Conservation (phyloP, 768 basidiomycete species). For the Pulveroboletus ravenelii region DNA sequence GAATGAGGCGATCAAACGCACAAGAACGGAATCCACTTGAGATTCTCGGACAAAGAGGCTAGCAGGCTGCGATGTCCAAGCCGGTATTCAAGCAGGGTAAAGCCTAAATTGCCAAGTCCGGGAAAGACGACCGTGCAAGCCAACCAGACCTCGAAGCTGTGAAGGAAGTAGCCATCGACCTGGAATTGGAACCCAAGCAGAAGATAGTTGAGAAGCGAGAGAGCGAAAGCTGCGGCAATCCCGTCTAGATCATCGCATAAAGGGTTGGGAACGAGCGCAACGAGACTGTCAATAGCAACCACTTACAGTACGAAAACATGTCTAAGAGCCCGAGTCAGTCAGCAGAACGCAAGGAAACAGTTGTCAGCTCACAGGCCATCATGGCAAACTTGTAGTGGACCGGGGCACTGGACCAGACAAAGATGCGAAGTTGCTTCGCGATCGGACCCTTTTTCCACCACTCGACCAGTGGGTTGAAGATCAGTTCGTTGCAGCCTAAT, state of each 20-base stretch:
- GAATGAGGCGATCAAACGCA: conserved; percentile 5
- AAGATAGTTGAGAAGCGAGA: conserved; percentile 70
- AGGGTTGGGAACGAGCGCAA: background rate
- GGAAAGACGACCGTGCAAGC: conserved; percentile 75
- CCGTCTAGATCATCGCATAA: conserved; percentile 32
- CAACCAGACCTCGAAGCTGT: conserved; percentile 76
- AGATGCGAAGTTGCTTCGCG: conserved; percentile 71
- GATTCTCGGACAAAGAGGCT: conserved; percentile 23
- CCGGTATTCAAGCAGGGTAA: conserved; percentile 71
- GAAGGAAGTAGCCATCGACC: conserved; percentile 72
- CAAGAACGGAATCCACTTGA: conserved; percentile 38
- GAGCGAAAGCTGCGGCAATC: conserved; percentile 64
- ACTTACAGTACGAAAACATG: conserved; percentile 51
- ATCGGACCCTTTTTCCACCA: conserved; percentile 83
- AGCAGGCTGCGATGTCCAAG: conserved; percentile 41
- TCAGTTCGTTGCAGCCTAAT: conserved; percentile 44
- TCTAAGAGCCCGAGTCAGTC: conserved; percentile 23
- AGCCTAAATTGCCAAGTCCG: conserved; percentile 68
- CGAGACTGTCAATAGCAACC: too few species aligned
- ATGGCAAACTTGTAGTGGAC: conserved; percentile 77
- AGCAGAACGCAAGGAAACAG: background rate
- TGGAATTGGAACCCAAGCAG: conserved; percentile 66
- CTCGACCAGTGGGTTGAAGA: conserved; percentile 77
- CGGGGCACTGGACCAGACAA: conserved; percentile 72
- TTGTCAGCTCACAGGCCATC: conserved; percentile 41